A percentile compares a stretch with the other conserved stretches of the same genome.
Conservation (phyloP, 1,284 basidiomycete species). For the Heterobasidion occidentale region DNA sequence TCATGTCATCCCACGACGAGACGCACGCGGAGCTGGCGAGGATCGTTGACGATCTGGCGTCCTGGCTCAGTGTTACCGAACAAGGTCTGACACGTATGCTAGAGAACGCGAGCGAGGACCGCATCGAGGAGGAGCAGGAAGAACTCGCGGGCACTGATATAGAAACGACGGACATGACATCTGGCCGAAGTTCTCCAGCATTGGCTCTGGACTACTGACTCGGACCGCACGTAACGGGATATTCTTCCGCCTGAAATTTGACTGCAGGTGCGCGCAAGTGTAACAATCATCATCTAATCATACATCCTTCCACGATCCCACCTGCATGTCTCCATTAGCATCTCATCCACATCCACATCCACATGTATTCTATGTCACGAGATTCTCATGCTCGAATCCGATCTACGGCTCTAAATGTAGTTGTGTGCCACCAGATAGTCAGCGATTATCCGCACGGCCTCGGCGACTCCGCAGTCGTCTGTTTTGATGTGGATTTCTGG, state of each 20-base stretch:
- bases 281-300: background rate
- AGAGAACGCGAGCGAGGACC: constrained; percentile 40
- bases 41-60: constrained; percentile 73
- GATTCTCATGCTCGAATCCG: background rate
- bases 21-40: constrained; percentile 68
- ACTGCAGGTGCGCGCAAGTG: background rate
- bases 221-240: background rate
- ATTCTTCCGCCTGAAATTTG: background rate
- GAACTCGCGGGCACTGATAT: constrained; percentile 1
- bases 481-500: constrained; percentile 95
- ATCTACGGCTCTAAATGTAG: constrained; percentile 32
- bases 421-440: constrained; percentile 70
- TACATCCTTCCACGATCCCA: background rate
- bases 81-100: constrained; percentile 61
- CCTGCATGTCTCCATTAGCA: background rate
- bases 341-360: background rate
- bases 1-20: constrained; percentile 52
- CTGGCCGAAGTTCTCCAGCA: background rate
- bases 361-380: background rate
- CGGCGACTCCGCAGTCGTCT: constrained; percentile 70
- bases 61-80: constrained; percentile 79
- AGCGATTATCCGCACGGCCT: constrained; percentile 77
- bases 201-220: background rate
- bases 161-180: background rate
- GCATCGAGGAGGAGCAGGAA: constrained; percentile 44